Percentiles rank a stretch among this genome's conserved stretches.
These are phyloP conservation scores for Persicaria maculosa DNA, from an alignment of 148 eudicot genomes.

Conservation along the genomic window DNA sequence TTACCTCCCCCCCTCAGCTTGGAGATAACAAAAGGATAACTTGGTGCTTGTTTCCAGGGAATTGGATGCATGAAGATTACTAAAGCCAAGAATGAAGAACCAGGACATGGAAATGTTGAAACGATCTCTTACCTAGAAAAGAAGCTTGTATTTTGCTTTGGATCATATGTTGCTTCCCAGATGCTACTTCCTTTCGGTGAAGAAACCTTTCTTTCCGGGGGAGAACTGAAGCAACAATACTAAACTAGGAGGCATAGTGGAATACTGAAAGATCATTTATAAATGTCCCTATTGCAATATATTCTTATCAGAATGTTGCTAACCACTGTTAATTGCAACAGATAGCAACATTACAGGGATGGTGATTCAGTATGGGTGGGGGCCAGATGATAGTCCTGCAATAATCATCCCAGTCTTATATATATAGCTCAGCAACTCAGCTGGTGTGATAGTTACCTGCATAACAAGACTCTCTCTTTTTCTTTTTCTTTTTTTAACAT, in stretches of 20 bases:
- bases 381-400: slow-evolving; percentile 75
- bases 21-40: not conserved
- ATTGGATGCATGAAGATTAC: slow-evolving; percentile 85
- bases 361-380: slow-evolving; percentile 96
- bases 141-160: slow-evolving; percentile 87
- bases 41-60: slow-evolving; percentile 43
- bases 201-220: slow-evolving; percentile 71
- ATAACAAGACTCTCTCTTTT: not conserved
- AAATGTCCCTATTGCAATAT: not conserved
- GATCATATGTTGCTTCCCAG: slow-evolving; percentile 77
- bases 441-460: not conserved
- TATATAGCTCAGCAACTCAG: not conserved
- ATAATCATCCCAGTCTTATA: slow-evolving; percentile 12
- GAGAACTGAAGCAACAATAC: slow-evolving; percentile 51
- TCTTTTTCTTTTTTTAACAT: not conserved
- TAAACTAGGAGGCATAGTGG: not conserved
- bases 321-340: slow-evolving; percentile 26
- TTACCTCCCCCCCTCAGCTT: too few relatives aligned
- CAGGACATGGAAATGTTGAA: slow-evolving; percentile 67
- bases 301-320: not conserved
- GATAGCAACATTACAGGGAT: slow-evolving; percentile 68
- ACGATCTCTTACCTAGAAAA: slow-evolving; percentile 82
- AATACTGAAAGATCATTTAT: not conserved
- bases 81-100: slow-evolving; percentile 55
- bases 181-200: slow-evolving; percentile 80